A percentile compares a stretch with the other conserved stretches of the same genome.
phyloP scores from a whole-genome alignment of 768 basidiomycete species.

The Suillus brevipes region DNA sequence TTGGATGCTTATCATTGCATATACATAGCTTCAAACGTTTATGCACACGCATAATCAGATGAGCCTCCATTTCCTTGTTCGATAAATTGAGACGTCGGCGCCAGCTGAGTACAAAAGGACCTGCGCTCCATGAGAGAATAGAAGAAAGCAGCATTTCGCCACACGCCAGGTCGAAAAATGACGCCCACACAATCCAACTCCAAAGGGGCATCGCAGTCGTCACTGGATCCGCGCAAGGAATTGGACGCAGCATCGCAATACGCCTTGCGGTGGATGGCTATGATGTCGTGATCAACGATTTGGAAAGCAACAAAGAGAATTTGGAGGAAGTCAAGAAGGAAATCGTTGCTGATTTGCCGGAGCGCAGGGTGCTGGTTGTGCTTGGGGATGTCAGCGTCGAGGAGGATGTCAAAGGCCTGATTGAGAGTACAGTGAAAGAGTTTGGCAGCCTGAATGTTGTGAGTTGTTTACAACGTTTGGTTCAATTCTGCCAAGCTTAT shows the following conservation, averaged over 20 bases:
- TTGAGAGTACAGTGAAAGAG: constrained; percentile 23
- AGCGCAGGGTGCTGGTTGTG: constrained; percentile 11
- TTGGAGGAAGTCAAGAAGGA: constrained; percentile 20
- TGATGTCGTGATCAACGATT: constrained; percentile 37
- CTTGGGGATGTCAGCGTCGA: constrained; percentile 31
- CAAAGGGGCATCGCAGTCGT: constrained; percentile 34
- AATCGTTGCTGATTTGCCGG: constrained; percentile 15
- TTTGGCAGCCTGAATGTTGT: constrained; percentile 39
- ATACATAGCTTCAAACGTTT: neutral
- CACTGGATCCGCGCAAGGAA: constrained; percentile 33
- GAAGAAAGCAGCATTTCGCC: neutral
- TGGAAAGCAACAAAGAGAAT: constrained; percentile 19
- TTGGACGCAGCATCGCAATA: constrained; percentile 37
- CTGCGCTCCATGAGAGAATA: neutral
- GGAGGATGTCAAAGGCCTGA: constrained; percentile 32
- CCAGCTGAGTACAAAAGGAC: neutral
- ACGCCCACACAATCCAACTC: constrained; percentile 1
- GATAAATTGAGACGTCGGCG: neutral
- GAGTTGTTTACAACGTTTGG: constrained; percentile 8
- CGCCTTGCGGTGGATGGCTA: constrained; percentile 38
- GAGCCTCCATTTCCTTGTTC: neutral
- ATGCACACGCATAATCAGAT: neutral
- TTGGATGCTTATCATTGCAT: neutral
- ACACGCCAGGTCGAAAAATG: neutral
- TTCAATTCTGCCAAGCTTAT: neutral